Evolutionary conservation across 352 stramenopile species (phyloP).

Genomic region (Globisporangium alternatum): DNA sequence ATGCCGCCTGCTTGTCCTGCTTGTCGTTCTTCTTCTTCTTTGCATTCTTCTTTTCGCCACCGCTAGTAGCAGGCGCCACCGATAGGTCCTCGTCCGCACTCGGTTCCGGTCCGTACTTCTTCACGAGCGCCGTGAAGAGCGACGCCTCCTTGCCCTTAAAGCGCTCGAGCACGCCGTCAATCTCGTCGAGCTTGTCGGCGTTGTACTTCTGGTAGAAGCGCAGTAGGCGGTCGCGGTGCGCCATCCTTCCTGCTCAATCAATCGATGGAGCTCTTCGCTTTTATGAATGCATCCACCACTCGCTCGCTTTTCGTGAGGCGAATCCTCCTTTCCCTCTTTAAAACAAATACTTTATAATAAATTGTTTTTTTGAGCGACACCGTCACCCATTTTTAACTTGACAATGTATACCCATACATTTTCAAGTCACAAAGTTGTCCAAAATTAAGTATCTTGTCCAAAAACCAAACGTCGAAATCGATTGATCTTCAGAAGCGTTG

Average conservation of each 20-base stretch:
- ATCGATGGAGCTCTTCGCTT: not conserved
- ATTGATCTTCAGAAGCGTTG: no score
- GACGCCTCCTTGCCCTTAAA: slow-evolving; percentile 74
- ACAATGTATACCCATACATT: no score
- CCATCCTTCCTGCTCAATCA: slow-evolving; percentile 27
- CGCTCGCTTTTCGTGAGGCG: not conserved
- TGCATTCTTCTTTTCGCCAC: slow-evolving; percentile 7
- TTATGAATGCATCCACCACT: slow-evolving; percentile 1
- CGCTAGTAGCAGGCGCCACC: not conserved
- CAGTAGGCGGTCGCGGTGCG: slow-evolving; percentile 62
- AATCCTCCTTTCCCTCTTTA: not conserved
- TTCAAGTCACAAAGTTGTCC: no score
- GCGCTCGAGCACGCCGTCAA: slow-evolving; percentile 76
- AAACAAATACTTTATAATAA: no score
- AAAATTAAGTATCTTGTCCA: no score
- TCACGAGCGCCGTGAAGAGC: slow-evolving; percentile 71
- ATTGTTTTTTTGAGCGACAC: no score
- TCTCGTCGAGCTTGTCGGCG: slow-evolving; percentile 77
- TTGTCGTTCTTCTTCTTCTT: slow-evolving; percentile 17
- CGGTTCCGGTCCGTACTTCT: slow-evolving; percentile 84
- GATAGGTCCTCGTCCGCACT: slow-evolving; percentile 42
- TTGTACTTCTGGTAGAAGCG: slow-evolving; percentile 89
- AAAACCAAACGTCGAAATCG: no score
- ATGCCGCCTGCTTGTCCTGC: not conserved
- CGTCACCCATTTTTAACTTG: no score